These are phyloP conservation scores for Boletus sp. DNA, from an alignment of 768 basidiomycete species.

Conservation along the genomic window DNA sequence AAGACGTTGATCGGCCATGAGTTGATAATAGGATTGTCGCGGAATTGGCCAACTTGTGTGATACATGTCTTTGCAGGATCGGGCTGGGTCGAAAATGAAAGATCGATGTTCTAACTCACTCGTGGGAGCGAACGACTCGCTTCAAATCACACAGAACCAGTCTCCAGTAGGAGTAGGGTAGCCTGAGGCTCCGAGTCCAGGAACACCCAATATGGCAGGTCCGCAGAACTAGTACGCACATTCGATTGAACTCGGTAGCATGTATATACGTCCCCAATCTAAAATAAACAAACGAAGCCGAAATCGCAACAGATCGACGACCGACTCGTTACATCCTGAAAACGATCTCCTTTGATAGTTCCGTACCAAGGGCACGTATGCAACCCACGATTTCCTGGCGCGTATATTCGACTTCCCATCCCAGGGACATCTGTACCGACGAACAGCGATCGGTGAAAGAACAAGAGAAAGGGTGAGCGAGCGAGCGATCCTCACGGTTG, in stretches of 20 bases:
- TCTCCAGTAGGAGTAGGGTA: too few relatives aligned
- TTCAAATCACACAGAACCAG: too few relatives aligned
- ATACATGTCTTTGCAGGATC: too few relatives aligned
- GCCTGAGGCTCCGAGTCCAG: too few relatives aligned
- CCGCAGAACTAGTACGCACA: too few relatives aligned
- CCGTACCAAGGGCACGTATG: constrained; percentile 43
- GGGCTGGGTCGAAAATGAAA: too few relatives aligned
- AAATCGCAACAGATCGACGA: not conserved
- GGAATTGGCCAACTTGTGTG: too few relatives aligned
- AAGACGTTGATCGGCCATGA: too few relatives aligned
- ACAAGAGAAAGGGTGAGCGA: not conserved
- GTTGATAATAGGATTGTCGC: too few relatives aligned
- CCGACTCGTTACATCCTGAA: constrained; percentile 29
- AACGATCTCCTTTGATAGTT: constrained; percentile 40
- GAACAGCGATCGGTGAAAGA: constrained; percentile 5
- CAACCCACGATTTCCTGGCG: constrained; percentile 41
- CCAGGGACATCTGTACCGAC: constrained; percentile 15
- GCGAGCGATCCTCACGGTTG: constrained; percentile 19
- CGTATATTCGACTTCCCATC: constrained; percentile 31
- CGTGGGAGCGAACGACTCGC: too few relatives aligned
- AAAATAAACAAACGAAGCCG: not conserved
- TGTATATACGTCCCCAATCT: not conserved
- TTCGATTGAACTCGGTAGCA: not conserved
- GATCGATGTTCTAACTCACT: too few relatives aligned
- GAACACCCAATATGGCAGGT: too few relatives aligned